These are phyloP conservation scores for Magnolia changhungtana DNA, from an alignment of 164 flowering plant genomes.

Conservation along the genomic window DNA sequence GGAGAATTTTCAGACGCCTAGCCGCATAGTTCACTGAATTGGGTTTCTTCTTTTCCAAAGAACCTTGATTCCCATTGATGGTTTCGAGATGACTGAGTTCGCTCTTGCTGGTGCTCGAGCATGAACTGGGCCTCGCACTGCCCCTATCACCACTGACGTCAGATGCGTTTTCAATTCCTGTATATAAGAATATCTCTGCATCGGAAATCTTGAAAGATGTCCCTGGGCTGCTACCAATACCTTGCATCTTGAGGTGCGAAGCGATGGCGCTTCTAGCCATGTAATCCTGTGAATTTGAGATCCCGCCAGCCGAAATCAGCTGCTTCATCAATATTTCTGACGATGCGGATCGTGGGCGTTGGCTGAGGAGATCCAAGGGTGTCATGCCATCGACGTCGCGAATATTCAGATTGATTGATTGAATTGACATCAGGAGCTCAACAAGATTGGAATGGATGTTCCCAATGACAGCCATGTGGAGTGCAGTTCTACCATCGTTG, in stretches of 20 bases:
- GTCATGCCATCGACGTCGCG: constrained; percentile 64
- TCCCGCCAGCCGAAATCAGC: constrained; percentile 79
- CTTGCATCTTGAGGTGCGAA: constrained; percentile 54
- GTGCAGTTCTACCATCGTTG: constrained; percentile 77
- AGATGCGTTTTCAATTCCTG: constrained; percentile 48
- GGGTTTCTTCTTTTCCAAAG: constrained; percentile 24
- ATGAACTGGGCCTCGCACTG: constrained; percentile 33
- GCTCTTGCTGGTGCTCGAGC: constrained; percentile 36
- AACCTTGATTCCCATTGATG: constrained; percentile 6
- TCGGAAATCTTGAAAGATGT: constrained; percentile 83
- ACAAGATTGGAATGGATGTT: constrained; percentile 62
- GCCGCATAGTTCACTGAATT: constrained; percentile 48
- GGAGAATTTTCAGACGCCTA: constrained; percentile 49
- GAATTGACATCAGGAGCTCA: constrained; percentile 66
- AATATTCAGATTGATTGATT: constrained; percentile 54
- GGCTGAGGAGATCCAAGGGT: constrained; percentile 74
- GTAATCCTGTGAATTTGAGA: constrained; percentile 37
- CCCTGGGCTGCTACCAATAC: constrained; percentile 74
- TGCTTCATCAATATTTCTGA: constrained; percentile 70
- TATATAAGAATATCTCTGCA: constrained; percentile 64
- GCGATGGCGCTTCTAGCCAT: constrained; percentile 41
- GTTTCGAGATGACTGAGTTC: constrained; percentile 37
- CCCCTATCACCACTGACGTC: constrained; percentile 27
- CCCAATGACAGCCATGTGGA: constrained; percentile 76
- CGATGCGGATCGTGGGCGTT: constrained; percentile 56